Percentiles rank a stretch among this genome's conserved stretches.
These are phyloP conservation scores for Actinomortierella wolfii DNA, from an alignment of 371 early-diverging fungal species.

Conservation along the genomic window DNA sequence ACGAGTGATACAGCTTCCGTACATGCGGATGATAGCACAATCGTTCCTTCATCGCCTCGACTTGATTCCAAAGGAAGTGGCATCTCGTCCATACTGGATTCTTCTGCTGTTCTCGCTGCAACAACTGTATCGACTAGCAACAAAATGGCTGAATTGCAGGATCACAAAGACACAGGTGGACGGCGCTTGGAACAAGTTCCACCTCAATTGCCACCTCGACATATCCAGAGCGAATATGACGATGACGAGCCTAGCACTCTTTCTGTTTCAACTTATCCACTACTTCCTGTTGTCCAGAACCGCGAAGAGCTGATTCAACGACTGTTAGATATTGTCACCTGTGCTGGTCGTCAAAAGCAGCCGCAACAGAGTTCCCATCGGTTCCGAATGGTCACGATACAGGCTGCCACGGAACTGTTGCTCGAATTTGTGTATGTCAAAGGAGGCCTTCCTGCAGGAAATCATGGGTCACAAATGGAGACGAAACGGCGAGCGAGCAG, in stretches of 20 bases:
- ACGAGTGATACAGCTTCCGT: too few species aligned
- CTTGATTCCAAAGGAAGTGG: too few species aligned
- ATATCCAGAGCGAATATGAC: too few species aligned
- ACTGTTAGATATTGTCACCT: slow-evolving; percentile 30
- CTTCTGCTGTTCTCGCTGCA: too few species aligned
- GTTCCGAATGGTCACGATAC: slow-evolving; percentile 41
- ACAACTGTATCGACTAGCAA: too few species aligned
- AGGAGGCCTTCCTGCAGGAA: slow-evolving; percentile 14
- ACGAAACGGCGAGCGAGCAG: not conserved
- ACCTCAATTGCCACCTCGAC: too few species aligned
- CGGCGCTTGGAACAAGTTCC: too few species aligned
- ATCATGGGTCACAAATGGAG: slow-evolving; percentile 1
- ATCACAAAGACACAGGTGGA: too few species aligned
- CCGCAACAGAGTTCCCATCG: slow-evolving; percentile 38
- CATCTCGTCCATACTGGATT: too few species aligned
- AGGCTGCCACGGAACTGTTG: slow-evolving; percentile 34
- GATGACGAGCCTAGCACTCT: slow-evolving; percentile 1
- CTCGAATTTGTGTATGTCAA: slow-evolving; percentile 39
- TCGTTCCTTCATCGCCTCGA: too few species aligned
- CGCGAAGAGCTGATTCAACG: slow-evolving; percentile 37
- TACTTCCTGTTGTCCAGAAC: slow-evolving; percentile 17
- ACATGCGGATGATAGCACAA: too few species aligned
- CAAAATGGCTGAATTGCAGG: too few species aligned
- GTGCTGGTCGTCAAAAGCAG: slow-evolving; percentile 8
- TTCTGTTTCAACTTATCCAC: not conserved